Percentiles rank a stretch among this genome's conserved stretches.
Conservation (phyloP, 1,284 basidiomycete species). For the Spongiforma sp. region DNA sequence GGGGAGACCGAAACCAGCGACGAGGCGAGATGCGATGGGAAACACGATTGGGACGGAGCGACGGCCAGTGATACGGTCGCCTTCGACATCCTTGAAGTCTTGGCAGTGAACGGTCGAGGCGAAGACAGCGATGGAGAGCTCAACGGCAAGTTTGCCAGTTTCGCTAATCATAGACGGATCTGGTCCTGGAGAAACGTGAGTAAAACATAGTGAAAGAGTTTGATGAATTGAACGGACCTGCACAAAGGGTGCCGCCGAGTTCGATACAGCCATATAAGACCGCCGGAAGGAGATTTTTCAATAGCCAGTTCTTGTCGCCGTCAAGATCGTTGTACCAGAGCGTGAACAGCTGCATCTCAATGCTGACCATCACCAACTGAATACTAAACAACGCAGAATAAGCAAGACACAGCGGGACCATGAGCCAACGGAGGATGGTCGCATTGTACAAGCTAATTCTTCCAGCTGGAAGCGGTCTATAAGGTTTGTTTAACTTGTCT, state of each 20-base stretch:
- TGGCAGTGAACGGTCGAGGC: slow-evolving; percentile 46
- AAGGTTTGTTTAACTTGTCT: slow-evolving; percentile 46
- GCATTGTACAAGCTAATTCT: slow-evolving; percentile 41
- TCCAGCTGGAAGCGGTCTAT: slow-evolving; percentile 45
- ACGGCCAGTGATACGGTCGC: slow-evolving; percentile 40
- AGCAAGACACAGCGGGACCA: slow-evolving; percentile 40
- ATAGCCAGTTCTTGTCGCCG: slow-evolving; percentile 42
- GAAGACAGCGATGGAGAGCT: slow-evolving; percentile 32
- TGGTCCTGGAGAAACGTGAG: slow-evolving; percentile 16
- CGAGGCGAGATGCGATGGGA: slow-evolving; percentile 33
- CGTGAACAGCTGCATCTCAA: slow-evolving; percentile 37
- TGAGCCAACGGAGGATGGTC: slow-evolving; percentile 41
- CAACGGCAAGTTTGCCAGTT: slow-evolving; percentile 31
- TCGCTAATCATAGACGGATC: slow-evolving; percentile 21
- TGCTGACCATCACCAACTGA: slow-evolving; percentile 37
- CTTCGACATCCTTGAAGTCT: slow-evolving; percentile 45
- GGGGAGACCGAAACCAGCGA: slow-evolving; percentile 28
- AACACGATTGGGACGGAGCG: slow-evolving; percentile 42
- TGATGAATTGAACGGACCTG: slow-evolving; percentile 31
- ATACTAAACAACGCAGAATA: slow-evolving; percentile 39
- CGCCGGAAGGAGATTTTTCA: slow-evolving; percentile 43
- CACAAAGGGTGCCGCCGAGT: slow-evolving; percentile 43
- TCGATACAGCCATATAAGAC: slow-evolving; percentile 44
- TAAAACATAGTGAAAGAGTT: background rate
- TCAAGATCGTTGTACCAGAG: slow-evolving; percentile 44